These are phyloP conservation scores for Zalaria obscura DNA, from an alignment of 2,329 filamentous ascomycete genomes.

Conservation along the genomic window DNA sequence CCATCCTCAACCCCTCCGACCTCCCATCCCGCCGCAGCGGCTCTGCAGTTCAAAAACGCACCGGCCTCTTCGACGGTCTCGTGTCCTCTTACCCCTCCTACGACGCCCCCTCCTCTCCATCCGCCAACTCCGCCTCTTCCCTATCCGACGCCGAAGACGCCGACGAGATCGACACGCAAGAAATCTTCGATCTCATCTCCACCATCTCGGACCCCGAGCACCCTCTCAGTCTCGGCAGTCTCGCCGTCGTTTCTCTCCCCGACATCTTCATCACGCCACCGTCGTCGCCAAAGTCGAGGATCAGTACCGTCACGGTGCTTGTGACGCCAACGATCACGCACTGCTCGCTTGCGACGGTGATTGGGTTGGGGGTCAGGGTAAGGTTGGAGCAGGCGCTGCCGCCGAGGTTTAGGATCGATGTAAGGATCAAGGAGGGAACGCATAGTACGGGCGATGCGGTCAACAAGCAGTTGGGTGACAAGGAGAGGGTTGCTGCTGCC, in stretches of 20 bases:
- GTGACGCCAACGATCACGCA: constrained; percentile 95
- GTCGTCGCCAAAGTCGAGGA: constrained; percentile 45
- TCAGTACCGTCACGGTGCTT: constrained; percentile 68
- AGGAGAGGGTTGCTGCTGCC: constrained; percentile 88
- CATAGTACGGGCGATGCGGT: constrained; percentile 90
- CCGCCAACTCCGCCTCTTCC: constrained; percentile 19
- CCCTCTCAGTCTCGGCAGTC: constrained; percentile 78
- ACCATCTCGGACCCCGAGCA: constrained; percentile 95
- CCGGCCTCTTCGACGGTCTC: constrained; percentile 39
- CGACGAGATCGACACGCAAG: constrained; percentile 90
- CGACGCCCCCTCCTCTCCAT: constrained; percentile 11
- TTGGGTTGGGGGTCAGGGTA: constrained; percentile 84
- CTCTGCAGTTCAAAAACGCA: constrained; percentile 21
- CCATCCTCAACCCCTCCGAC: constrained; percentile 76
- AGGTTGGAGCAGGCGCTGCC: constrained; percentile 82
- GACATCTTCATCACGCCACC: constrained; percentile 71
- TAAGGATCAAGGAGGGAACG: constrained; percentile 90
- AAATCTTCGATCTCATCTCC: constrained; percentile 92
- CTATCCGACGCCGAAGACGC: constrained; percentile 43
- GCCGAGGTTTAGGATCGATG: constrained; percentile 81
- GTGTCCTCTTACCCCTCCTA: constrained; percentile 34
- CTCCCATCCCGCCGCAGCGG: constrained; percentile 61
- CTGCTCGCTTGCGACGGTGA: constrained; percentile 90
- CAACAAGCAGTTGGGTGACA: constrained; percentile 92
- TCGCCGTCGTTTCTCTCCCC: constrained; percentile 89